Percentiles rank a stretch among this genome's conserved stretches.
Evolutionary conservation across 805 yeast species (phyloP).

Genomic region (Candida pseudoglaebosa): DNA sequence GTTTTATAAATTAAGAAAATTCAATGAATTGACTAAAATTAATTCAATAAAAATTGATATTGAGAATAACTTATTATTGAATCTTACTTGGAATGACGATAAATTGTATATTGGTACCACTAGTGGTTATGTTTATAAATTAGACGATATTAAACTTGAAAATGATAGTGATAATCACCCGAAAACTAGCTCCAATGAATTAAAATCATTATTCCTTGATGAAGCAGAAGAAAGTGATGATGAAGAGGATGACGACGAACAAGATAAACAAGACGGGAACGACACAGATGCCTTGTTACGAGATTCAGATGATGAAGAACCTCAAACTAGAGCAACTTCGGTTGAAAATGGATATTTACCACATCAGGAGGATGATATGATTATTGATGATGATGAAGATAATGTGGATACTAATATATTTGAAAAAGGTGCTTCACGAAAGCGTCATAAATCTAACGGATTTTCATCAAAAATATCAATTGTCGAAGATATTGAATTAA

Average conservation of each 20-base stretch:
- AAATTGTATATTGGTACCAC: slow-evolving; percentile 40
- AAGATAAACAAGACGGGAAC: slow-evolving; percentile 6
- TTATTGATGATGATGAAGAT: slow-evolving; percentile 31
- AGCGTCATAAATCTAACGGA: slow-evolving; percentile 21
- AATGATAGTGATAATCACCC: slow-evolving; percentile 17
- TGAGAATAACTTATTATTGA: slow-evolving; percentile 27
- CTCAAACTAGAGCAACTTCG: slow-evolving; percentile 3
- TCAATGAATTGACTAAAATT: slow-evolving; percentile 27
- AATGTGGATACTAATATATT: slow-evolving; percentile 12
- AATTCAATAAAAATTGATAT: slow-evolving; percentile 11
- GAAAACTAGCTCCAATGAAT: slow-evolving; percentile 43
- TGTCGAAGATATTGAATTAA: slow-evolving; percentile 22
- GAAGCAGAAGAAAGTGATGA: slow-evolving; percentile 19
- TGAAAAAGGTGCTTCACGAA: slow-evolving; percentile 21
- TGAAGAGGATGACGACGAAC: slow-evolving; percentile 52
- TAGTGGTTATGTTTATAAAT: slow-evolving; percentile 34
- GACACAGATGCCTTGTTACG: slow-evolving; percentile 8
- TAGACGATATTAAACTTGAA: slow-evolving; percentile 23
- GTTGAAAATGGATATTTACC: slow-evolving; percentile 9
- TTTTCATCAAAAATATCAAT: slow-evolving; percentile 4
- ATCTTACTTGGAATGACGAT: slow-evolving; percentile 23
- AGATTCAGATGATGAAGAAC: slow-evolving; percentile 8
- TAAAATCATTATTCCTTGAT: slow-evolving; percentile 12
- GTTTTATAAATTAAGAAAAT: slow-evolving; percentile 64
- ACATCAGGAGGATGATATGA: slow-evolving; percentile 31